These are phyloP conservation scores for Colletotrichum lini DNA, from an alignment of 2,329 filamentous ascomycete species.

Conservation along the genomic window DNA sequence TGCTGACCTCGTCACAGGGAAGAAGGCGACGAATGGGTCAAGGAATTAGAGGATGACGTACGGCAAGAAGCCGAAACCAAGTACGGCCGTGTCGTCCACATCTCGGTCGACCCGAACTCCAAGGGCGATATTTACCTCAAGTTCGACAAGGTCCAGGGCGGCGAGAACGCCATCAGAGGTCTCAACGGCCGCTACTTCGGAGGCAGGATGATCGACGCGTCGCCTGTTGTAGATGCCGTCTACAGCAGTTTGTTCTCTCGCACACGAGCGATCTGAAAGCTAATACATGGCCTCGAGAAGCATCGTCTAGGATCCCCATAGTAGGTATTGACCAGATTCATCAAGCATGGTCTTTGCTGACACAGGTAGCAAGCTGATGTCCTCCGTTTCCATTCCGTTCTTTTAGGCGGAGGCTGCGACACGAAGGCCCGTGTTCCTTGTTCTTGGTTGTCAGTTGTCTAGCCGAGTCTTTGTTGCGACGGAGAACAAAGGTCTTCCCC, in stretches of 20 bases:
- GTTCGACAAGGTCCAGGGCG: conserved; percentile 94
- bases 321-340: conserved; percentile 10
- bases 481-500: conserved; percentile 38
- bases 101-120: conserved; percentile 92
- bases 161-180: conserved; percentile 97
- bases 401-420: neutral
- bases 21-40: conserved; percentile 89
- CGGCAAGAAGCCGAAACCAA: conserved; percentile 92
- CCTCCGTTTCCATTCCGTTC: neutral
- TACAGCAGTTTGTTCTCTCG: conserved; percentile 97
- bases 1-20: conserved; percentile 72
- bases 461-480: conserved; percentile 16
- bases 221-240: conserved; percentile 97
- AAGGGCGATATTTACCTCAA: conserved; percentile 98
- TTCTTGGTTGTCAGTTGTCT: neutral
- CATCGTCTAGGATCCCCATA: conserved; percentile 63
- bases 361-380: conserved; percentile 3
- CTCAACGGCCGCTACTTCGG: conserved; percentile 98
- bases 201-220: conserved; percentile 91
- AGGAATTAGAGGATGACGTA: conserved; percentile 95
- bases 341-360: neutral
- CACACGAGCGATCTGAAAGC: conserved; percentile 83
- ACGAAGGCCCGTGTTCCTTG: neutral
- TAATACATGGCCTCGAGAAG: conserved; percentile 65
- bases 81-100: conserved; percentile 98